These are phyloP conservation scores for Galerina marginata DNA, from an alignment of 768 basidiomycete species.

Conservation along the genomic window DNA sequence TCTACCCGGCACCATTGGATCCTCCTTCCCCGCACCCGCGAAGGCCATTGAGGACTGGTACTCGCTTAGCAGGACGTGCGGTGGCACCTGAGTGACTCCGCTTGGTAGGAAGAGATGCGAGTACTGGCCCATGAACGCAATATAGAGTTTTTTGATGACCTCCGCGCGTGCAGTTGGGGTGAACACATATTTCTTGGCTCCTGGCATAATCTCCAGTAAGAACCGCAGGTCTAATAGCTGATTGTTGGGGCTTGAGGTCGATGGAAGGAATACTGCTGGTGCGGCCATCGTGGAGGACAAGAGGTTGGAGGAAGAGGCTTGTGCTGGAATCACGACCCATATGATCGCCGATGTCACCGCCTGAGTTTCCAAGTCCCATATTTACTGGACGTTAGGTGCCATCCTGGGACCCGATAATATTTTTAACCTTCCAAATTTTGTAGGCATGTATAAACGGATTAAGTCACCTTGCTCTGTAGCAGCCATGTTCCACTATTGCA, in stretches of 20 bases:
- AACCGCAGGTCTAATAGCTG: conserved; percentile 76
- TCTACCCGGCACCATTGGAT: conserved; percentile 66
- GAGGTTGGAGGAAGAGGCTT: not conserved
- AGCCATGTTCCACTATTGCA: too few species aligned
- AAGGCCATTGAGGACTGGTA: conserved; percentile 66
- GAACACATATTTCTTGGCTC: conserved; percentile 78
- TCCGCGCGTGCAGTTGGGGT: conserved; percentile 77
- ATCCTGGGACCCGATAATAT: too few species aligned
- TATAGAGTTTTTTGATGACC: conserved; percentile 81
- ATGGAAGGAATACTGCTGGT: conserved; percentile 31
- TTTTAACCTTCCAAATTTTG: too few species aligned
- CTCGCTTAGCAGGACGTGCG: conserved; percentile 69
- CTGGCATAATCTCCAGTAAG: conserved; percentile 81
- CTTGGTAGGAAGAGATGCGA: conserved; percentile 74
- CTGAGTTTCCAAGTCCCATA: too few species aligned
- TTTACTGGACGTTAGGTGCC: too few species aligned
- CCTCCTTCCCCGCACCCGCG: conserved; percentile 63
- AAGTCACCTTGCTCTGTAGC: too few species aligned
- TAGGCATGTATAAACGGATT: too few species aligned
- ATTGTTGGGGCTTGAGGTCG: conserved; percentile 41
- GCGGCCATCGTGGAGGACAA: conserved; percentile 15
- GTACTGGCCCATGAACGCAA: conserved; percentile 82
- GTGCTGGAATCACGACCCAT: too few species aligned
- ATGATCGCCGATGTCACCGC: too few species aligned
- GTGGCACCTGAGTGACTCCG: conserved; percentile 64